Base-by-base conservation (phyloP, 257 asterid genomes). In the Ilex asprella region DNA sequence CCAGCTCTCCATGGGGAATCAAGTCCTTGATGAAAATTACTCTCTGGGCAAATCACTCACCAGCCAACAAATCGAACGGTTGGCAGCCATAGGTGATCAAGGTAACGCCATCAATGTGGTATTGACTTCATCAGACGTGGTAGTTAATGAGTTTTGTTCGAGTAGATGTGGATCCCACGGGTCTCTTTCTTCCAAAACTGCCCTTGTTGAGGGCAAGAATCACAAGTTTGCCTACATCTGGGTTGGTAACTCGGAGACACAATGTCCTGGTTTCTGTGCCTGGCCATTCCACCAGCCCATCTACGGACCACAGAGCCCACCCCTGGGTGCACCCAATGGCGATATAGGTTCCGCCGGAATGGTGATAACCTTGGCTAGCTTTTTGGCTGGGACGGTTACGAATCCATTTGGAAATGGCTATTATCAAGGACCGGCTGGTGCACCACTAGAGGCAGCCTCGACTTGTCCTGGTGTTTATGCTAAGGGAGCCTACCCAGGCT, bases 241-340 rank as follows among this genome's bases (percentile, higher is more conserved):
- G 81, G 89, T 82, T 1, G 89, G 92, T 6, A 84, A 84, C 30
- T 82, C 86, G 0, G 83, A 71, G 67, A 67, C 49, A 1, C 83
- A 74, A 58, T 84, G 86, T 60, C 80, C 86, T 0, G 92, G 83
- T 2, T 74, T 68, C 62, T 84, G 86, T 60, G 84, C 88, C 0
- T 79, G 88, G 92, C 92, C 92, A 1, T 81, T 84, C 59, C 84
- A 84, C 54, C 82, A 77, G 68, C 88, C 91, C 55, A 67, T 58
- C 9, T 84, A 81, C 59, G 91, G 86, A 12, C 91, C 91, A 0
- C 88, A 84, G 56, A 70, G 57, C 59, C 77, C 76, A 16, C 78
- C 91, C 2, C 39, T 84, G 64, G 64, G 70, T 6, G 67, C 86
- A 7, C 91, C 91, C 11, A 81, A 84, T 62, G 73, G 73, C 58